Evolutionary conservation across 371 early-diverging fungal species (phyloP).

Genomic region (Smittium culicis): DNA sequence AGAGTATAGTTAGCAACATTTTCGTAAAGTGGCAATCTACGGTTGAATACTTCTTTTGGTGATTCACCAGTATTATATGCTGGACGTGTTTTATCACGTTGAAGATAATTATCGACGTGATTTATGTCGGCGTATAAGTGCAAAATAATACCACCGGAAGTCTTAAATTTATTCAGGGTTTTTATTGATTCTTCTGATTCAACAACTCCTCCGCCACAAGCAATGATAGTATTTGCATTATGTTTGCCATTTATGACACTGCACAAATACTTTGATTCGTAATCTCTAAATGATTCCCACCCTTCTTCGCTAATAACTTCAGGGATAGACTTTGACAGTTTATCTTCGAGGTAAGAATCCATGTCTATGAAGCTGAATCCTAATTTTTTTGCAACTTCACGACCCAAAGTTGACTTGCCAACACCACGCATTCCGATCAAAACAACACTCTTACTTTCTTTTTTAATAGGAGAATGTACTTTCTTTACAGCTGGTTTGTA

Average conservation of each 20-base stretch:
- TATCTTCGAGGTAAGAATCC: constrained; percentile 65
- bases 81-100: constrained; percentile 68
- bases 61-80: constrained; percentile 57
- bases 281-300: constrained; percentile 80
- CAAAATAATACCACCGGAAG: constrained; percentile 49
- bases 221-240: constrained; percentile 51
- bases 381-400: constrained; percentile 49
- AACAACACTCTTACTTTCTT: constrained; percentile 34
- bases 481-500: neutral
- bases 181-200: constrained; percentile 62
- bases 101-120: constrained; percentile 62
- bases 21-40: constrained; percentile 61
- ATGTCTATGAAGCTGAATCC: constrained; percentile 71
- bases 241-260: constrained; percentile 38
- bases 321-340: constrained; percentile 51
- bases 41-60: constrained; percentile 59
- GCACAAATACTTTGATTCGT: constrained; percentile 47
- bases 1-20: constrained; percentile 72
- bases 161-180: constrained; percentile 40
- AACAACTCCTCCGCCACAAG: constrained; percentile 92
- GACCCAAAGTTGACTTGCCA: constrained; percentile 85
- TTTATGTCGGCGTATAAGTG: constrained; percentile 70
- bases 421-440: constrained; percentile 95
- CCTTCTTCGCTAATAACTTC: constrained; percentile 62
- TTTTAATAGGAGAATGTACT: neutral